phyloP scores from a whole-genome alignment of 208 protist species.

The Balamuthia mandrillaris region DNA sequence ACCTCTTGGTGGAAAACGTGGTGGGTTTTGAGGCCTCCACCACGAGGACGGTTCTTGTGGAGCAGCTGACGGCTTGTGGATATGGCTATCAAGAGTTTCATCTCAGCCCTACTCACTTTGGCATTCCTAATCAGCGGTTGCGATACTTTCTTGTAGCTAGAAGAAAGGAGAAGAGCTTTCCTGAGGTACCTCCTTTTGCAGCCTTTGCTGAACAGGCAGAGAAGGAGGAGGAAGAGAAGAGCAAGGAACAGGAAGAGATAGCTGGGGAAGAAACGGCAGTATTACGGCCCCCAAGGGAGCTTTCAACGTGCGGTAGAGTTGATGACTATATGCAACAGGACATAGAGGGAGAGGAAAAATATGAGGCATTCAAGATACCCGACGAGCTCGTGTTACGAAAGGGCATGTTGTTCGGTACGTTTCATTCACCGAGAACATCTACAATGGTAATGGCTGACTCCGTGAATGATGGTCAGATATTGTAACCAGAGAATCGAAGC shows the following conservation, averaged over 20 bases:
- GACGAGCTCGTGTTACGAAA: neutral
- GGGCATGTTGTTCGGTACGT: neutral
- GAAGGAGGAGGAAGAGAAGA: too few species aligned
- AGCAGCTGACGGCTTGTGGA: neutral
- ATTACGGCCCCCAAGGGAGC: too few species aligned
- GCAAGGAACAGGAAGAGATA: too few species aligned
- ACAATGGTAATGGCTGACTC: neutral
- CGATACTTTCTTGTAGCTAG: conserved; percentile 6
- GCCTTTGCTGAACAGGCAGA: too few species aligned
- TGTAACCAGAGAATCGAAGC: neutral
- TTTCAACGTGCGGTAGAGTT: too few species aligned
- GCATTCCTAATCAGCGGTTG: conserved; percentile 9
- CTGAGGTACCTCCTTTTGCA: too few species aligned
- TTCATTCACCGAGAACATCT: neutral
- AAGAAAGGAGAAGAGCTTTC: too few species aligned
- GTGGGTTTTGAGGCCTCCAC: neutral
- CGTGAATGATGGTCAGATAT: neutral
- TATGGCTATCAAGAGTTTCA: neutral
- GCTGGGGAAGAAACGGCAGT: too few species aligned
- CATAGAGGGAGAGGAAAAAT: too few species aligned
- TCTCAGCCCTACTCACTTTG: conserved; percentile 1
- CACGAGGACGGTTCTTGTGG: neutral
- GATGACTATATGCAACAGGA: neutral
- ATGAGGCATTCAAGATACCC: neutral
- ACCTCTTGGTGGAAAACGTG: neutral